Base-by-base conservation (phyloP, 345 rosid species). In the Turritis glabra region DNA sequence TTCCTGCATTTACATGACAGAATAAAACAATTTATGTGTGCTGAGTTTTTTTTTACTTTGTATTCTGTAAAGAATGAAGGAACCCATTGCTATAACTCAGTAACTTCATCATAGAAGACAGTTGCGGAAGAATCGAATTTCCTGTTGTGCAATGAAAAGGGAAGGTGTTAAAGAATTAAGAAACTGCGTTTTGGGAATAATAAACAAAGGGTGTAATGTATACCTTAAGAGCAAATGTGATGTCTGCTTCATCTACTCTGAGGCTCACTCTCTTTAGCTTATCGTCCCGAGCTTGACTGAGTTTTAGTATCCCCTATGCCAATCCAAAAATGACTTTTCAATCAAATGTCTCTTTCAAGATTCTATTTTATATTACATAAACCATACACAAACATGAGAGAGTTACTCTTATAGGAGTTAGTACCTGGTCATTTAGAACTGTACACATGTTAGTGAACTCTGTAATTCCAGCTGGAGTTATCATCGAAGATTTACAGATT, bases 381-480 rank as follows among this genome's bases (percentile, higher is more conserved):
- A 57, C n/a, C 47, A 64, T n/a, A 23, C 17, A 55, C n/a, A 46
- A 46, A 43, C 56, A 32, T 43, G 38, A 30, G 38, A 41, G 46
- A n/a, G n/a, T 54, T 3, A 38, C 15, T 44, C 22, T 18, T 13
- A 5, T 55, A 21, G 53, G 2, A 54, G 27, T 22, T 64, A 26
- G 66, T 86, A 92, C 99, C 94, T 92, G 96, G 69, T 92, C 99
- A 65, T 80, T 85, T 64, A 95, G 85, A 59, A 85, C 96, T 57
- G 83, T 72, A 79, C 96, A 89, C 96, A 95, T 89, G 51, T 84
- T 85, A 38, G 66, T 60, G 69, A 95, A 89, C 58, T 92, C 97
- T 59, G 82, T 41, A 68, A 80, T 84, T 74, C 89, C 96, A 57
- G 83, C 93, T 8, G 90, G 80, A 11, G 99, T 91, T 61, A 92